A percentile compares a stretch with the other conserved stretches of the same genome.
phyloP scores from a whole-genome alignment of 805 yeast species.

The Kazachstania kunashirensis region DNA sequence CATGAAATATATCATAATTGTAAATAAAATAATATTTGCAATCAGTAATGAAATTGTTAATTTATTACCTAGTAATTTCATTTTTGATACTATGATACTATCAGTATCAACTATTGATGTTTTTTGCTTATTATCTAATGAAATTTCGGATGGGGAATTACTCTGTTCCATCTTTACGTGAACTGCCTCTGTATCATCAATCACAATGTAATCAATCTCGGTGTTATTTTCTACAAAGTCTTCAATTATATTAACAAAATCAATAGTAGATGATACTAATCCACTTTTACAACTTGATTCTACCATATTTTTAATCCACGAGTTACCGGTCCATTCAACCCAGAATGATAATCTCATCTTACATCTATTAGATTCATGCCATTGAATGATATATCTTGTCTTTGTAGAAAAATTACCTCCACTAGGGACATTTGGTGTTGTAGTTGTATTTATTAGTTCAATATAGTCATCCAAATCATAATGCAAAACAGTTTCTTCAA shows the following conservation, averaged over 20 bases:
- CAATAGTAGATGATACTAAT: slow-evolving; percentile 50
- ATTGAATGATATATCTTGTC: slow-evolving; percentile 59
- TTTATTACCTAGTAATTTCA: too few relatives aligned
- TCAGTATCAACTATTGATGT: too few relatives aligned
- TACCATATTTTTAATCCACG: slow-evolving; percentile 83
- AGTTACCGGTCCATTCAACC: slow-evolving; percentile 78
- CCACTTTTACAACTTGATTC: slow-evolving; percentile 77
- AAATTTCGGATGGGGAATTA: too few relatives aligned
- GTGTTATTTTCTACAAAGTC: slow-evolving; percentile 15
- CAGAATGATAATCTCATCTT: slow-evolving; percentile 49
- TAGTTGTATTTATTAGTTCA: slow-evolving; percentile 49
- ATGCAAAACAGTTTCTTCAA: slow-evolving; percentile 48
- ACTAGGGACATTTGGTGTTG: slow-evolving; percentile 89
- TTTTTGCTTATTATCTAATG: too few relatives aligned
- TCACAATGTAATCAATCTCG: not conserved
- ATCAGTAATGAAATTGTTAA: too few relatives aligned
- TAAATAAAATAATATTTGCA: not conserved
- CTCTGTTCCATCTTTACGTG: too few relatives aligned
- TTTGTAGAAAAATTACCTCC: slow-evolving; percentile 69
- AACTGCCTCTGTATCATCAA: too few relatives aligned
- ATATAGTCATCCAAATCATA: slow-evolving; percentile 43
- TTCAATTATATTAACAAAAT: slow-evolving; percentile 27
- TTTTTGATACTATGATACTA: too few relatives aligned
- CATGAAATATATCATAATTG: not conserved
- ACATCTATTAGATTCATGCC: slow-evolving; percentile 54